phyloP scores from a whole-genome alignment of 768 basidiomycete species.

The Hortiboletus flavorubellus region DNA sequence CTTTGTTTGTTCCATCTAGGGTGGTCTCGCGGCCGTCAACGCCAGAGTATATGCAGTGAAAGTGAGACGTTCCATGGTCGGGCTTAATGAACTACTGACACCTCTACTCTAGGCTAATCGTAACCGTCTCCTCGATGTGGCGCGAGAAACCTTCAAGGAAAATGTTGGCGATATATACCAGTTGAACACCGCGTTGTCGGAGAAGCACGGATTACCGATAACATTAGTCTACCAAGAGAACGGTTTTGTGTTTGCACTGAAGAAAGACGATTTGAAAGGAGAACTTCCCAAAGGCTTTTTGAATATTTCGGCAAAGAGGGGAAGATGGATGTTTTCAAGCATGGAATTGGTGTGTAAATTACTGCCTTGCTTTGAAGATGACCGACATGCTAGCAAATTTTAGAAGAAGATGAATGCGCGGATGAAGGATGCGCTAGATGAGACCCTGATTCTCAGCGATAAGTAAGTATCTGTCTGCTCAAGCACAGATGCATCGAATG shows the following conservation, averaged over 20 bases:
- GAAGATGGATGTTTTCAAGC: constrained; percentile 72
- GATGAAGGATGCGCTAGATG: constrained; percentile 89
- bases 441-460: constrained; percentile 82
- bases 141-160: constrained; percentile 92
- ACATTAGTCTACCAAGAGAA: constrained; percentile 66
- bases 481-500: not conserved
- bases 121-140: constrained; percentile 87
- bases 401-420: constrained; percentile 87
- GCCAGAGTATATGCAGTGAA: constrained; percentile 88
- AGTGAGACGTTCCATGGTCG: constrained; percentile 27
- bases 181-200: constrained; percentile 54
- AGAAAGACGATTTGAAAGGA: constrained; percentile 51
- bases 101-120: constrained; percentile 54
- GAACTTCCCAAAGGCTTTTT: constrained; percentile 68
- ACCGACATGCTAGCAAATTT: not conserved
- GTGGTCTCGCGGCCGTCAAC: constrained; percentile 71
- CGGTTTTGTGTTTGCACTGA: constrained; percentile 71
- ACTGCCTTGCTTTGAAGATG: not conserved
- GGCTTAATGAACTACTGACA: not conserved
- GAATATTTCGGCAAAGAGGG: constrained; percentile 62
- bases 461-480: constrained; percentile 41
- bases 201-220: constrained; percentile 63
- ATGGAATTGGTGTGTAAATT: constrained; percentile 65
- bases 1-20: constrained; percentile 35
- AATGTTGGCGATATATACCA: constrained; percentile 86